Evolutionary conservation across 2,329 filamentous ascomycete species (phyloP).

Genomic region (Venturia asperata): DNA sequence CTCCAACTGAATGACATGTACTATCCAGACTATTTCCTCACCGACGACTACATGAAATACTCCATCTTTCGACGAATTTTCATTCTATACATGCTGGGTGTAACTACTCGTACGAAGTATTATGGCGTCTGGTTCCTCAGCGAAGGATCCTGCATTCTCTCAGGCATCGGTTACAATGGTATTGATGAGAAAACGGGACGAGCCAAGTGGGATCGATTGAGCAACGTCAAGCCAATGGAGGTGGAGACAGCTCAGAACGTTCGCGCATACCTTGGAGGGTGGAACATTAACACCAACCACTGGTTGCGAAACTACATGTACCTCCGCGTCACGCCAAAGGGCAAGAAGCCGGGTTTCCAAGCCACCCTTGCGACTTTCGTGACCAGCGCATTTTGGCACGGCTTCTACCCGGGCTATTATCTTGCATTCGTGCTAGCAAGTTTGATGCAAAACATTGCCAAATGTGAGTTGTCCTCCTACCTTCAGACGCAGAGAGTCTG

Average conservation of each 20-base stretch:
- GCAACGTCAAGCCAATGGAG: conserved; percentile 78
- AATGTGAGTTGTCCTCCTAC: conserved; percentile 58
- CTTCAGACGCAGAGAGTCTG: neutral
- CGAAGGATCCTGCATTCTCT: conserved; percentile 88
- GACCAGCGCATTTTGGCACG: conserved; percentile 95
- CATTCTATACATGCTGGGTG: conserved; percentile 73
- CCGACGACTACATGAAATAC: conserved; percentile 59
- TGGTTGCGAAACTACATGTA: conserved; percentile 97
- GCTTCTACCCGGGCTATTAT: conserved; percentile 96
- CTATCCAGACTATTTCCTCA: conserved; percentile 55
- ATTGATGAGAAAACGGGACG: conserved; percentile 78
- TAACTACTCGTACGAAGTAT: conserved; percentile 83
- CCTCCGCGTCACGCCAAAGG: conserved; percentile 85
- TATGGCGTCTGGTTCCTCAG: conserved; percentile 93
- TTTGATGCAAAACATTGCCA: conserved; percentile 86
- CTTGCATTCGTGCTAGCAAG: conserved; percentile 82
- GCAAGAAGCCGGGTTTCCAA: conserved; percentile 92
- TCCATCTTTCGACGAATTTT: conserved; percentile 66
- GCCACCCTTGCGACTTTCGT: conserved; percentile 90
- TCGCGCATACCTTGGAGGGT: conserved; percentile 81
- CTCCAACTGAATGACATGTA: conserved; percentile 65
- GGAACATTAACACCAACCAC: conserved; percentile 98
- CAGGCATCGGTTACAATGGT: conserved; percentile 90
- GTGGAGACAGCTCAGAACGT: conserved; percentile 91
- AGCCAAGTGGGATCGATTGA: conserved; percentile 80